Base-by-base conservation (phyloP, 2,329 filamentous ascomycete genomes). In the Xylaria sp. region DNA sequence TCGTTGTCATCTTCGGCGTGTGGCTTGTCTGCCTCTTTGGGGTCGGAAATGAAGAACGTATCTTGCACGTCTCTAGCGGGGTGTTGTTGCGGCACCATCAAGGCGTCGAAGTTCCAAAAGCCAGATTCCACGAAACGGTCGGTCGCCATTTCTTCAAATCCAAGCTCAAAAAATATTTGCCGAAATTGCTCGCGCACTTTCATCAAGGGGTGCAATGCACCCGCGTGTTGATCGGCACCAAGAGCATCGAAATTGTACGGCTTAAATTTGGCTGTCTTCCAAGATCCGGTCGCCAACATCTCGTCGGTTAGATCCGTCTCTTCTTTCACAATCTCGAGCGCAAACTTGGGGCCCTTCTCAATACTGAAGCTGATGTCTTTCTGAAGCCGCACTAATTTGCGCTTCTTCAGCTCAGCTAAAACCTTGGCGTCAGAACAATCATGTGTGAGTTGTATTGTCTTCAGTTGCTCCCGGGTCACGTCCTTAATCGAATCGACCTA, bases 31-130 rank as follows among this genome's bases (percentile, higher is more conserved):
- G 93, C 94, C 66, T 82, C 82, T 68, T 89, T 85, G 54, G 96
- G 96, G 77, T 99, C 94, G 48, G 94, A 94, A 77, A 98, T 95
- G 85, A 98, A 99, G 85, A 98, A 98, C 65, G 96, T 98, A 78
- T 99, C 96, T 85, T 99, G 96, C 73, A 98, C 86, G 80, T 99
- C 96, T 79, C 96, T 93, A 68, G 96, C 96, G 60, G 96, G 96
- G 81, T 99, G 96, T 86, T 99, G 96, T 83, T 71, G 96, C 34
- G 95, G 95, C 61, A 98, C 95, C 81, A 95, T 98, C 71, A 99
- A 93, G 27, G 94, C 90, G 78, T 98, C 95, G 81, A 98, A 98
- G 82, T 98, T 98, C 74, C 96, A 99, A 90, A 98, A 98, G 55
- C 95, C 94, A 12, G 94, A 95, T 83, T 99, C 96, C 71, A 98